Percentiles rank a stretch among this genome's conserved stretches.
Conservation (phyloP, 495 filamentous ascomycete genomes). For the Massariosphaeria phaeospora region DNA sequence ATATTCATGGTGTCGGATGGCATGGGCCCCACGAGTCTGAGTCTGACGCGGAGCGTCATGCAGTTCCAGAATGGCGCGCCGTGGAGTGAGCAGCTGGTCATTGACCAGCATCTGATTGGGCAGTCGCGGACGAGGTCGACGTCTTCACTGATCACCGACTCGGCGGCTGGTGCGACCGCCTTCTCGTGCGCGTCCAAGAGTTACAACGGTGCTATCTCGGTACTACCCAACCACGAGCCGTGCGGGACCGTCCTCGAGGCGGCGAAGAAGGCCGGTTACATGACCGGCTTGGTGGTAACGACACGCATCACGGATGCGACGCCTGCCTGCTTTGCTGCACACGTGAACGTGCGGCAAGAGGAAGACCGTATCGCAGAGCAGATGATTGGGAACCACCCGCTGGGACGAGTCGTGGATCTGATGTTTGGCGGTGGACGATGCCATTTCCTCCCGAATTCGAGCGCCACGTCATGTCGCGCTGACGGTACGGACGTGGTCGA, state of each 20-base stretch:
- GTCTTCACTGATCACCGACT: conserved; percentile 82
- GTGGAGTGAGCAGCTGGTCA: conserved; percentile 62
- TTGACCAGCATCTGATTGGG: conserved; percentile 85
- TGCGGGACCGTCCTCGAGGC: conserved; percentile 95
- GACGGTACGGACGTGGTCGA: conserved; percentile 67
- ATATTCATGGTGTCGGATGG: conserved; percentile 99
- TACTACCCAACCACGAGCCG: conserved; percentile 74
- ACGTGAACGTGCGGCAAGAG: conserved; percentile 71
- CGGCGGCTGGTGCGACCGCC: conserved; percentile 90
- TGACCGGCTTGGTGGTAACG: conserved; percentile 91
- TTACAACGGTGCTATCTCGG: conserved; percentile 93
- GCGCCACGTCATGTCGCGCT: conserved; percentile 66
- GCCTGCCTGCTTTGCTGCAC: conserved; percentile 91
- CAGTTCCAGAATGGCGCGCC: conserved; percentile 66
- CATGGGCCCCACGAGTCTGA: conserved; percentile 90
- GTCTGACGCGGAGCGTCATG: conserved; percentile 74
- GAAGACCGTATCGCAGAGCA: conserved; percentile 91
- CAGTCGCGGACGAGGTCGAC: conserved; percentile 80
- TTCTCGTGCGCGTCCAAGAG: conserved; percentile 89
- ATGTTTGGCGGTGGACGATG: conserved; percentile 91
- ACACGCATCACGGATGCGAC: conserved; percentile 95
- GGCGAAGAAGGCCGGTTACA: conserved; percentile 83
- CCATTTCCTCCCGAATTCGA: conserved; percentile 81
- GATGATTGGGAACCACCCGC: conserved; percentile 75
- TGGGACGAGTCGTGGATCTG: conserved; percentile 82